Evolutionary conservation across 805 yeast species (phyloP), one percentile per base, ranked within the genome.

Genomic region (Kuraishia capsulata): DNA sequence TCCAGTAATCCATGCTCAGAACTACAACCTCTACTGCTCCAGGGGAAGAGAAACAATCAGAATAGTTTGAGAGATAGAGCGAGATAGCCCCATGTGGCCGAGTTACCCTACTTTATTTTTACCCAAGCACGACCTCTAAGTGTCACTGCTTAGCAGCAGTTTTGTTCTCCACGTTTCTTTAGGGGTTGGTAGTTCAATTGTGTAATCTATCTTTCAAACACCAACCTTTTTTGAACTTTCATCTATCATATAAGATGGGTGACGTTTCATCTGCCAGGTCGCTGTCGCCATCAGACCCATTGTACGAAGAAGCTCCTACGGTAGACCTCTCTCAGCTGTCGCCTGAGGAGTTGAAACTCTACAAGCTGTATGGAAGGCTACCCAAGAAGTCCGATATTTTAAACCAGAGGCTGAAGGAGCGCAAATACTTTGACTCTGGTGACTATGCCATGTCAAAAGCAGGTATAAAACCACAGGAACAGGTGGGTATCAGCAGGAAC

Each of bases 401-500:
- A 37, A 71, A 81, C 37, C 75, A 81, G 44, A 85, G 82, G 54
- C 64, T 85, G 50, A 84, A 83, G 59, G 96, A 88, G 46, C 76
- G 95, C 50, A 89, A 87, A 64, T 88, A 83, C 59, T 89, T 88
- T 52, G 97, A 88, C 54, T 82, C 94, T 44, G 96, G 96, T 8
- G 97, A 88, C 60, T 88, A 88, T 58, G 96, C 96, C 9, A 73
- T 88, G 71, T 83, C 78, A 48, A 79, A 69, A 56, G 84, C 78
- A 2, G 86, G 86, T 5, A 65, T 66, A 10, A 59, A 49, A 30
- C 30, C 32, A 52, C 48, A 32, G 53, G 50, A 36, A 11, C 10
- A n/a, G 20, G 28, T 16, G 11, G 33, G 14, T 9, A 30, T 13
- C 17, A 35, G 38, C 28, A 24, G 20, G 13, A 41, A 62, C 49